A percentile compares a stretch with the other conserved stretches of the same genome.
phyloP scores from a whole-genome alignment of 2,329 filamentous ascomycete species.

The Claviceps lovelessii region DNA sequence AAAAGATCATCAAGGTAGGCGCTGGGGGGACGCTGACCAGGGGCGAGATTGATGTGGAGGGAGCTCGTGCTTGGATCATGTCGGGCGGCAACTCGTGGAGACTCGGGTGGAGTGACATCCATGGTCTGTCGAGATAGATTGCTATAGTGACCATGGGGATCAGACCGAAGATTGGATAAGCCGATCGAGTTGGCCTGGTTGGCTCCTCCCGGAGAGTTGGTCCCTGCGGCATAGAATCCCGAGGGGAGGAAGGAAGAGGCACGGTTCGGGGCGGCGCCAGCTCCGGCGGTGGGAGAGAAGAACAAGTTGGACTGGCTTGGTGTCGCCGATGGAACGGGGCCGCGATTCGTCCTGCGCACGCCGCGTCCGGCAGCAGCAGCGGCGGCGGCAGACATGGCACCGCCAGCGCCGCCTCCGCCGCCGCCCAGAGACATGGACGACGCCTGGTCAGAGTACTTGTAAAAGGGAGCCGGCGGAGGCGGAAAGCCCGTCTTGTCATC shows the following conservation, averaged over 20 bases:
- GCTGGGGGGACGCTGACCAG: conserved; percentile 64
- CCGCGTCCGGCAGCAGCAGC: conserved; percentile 31
- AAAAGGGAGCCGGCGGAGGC: conserved; percentile 42
- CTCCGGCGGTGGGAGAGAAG: conserved; percentile 74
- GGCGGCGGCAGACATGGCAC: conserved; percentile 12
- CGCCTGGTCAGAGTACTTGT: conserved; percentile 48
- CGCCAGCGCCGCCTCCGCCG: background rate
- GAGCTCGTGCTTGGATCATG: conserved; percentile 49
- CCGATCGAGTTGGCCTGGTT: conserved; percentile 40
- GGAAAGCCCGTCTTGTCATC: conserved; percentile 57
- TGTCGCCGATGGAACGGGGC: conserved; percentile 37
- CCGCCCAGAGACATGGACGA: conserved; percentile 36
- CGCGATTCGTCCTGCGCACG: conserved; percentile 36
- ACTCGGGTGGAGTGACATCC: conserved; percentile 47
- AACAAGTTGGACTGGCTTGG: conserved; percentile 63
- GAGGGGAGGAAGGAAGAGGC: conserved; percentile 74
- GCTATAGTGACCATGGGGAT: conserved; percentile 35
- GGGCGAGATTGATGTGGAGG: conserved; percentile 41
- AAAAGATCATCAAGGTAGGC: conserved; percentile 84
- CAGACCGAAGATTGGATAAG: conserved; percentile 46
- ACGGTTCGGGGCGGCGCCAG: conserved; percentile 47
- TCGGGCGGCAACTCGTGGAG: conserved; percentile 39
- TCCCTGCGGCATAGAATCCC: conserved; percentile 73
- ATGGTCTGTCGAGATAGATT: conserved; percentile 26
- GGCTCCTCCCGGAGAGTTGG: conserved; percentile 31